Evolutionary conservation across 495 filamentous ascomycete genomes (phyloP).

Genomic region (Penicillium cataractarum): DNA sequence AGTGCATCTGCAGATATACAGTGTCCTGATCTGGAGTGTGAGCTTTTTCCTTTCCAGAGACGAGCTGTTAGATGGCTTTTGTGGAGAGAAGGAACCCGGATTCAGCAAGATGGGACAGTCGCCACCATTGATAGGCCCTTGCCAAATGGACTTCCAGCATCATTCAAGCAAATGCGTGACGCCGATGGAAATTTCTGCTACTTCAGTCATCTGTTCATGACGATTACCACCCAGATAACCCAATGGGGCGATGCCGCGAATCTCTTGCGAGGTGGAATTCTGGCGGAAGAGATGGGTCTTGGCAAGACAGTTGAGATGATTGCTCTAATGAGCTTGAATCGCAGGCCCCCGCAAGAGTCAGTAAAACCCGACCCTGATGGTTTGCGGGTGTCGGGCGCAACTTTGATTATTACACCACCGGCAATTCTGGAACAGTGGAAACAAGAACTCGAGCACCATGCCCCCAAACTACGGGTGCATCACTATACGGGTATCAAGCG

Average conservation of each 20-base stretch:
- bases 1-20: conserved; percentile 44
- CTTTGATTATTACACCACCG: conserved; percentile 84
- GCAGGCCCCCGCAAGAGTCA: conserved; percentile 26
- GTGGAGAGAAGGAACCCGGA: conserved; percentile 56
- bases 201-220: conserved; percentile 67
- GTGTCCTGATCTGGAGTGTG: conserved; percentile 46
- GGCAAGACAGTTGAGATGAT: conserved; percentile 94
- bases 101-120: conserved; percentile 37
- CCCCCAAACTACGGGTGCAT: conserved; percentile 59
- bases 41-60: conserved; percentile 72
- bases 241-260: conserved; percentile 44
- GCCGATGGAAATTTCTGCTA: conserved; percentile 55
- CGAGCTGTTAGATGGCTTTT: conserved; percentile 74
- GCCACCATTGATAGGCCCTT: conserved; percentile 18
- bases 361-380: conserved; percentile 31
- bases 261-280: conserved; percentile 60
- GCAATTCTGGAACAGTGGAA: conserved; percentile 87
- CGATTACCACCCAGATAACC: conserved; percentile 56
- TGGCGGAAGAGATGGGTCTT: conserved; percentile 96
- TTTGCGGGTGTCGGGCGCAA: conserved; percentile 56
- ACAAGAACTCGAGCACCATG: conserved; percentile 73
- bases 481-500: conserved; percentile 54
- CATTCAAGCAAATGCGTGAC: conserved; percentile 46
- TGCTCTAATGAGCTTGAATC: conserved; percentile 70
- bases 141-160: conserved; percentile 32